Conservation (phyloP, 768 basidiomycete genomes). For the Dacryopinax spathularia region DNA sequence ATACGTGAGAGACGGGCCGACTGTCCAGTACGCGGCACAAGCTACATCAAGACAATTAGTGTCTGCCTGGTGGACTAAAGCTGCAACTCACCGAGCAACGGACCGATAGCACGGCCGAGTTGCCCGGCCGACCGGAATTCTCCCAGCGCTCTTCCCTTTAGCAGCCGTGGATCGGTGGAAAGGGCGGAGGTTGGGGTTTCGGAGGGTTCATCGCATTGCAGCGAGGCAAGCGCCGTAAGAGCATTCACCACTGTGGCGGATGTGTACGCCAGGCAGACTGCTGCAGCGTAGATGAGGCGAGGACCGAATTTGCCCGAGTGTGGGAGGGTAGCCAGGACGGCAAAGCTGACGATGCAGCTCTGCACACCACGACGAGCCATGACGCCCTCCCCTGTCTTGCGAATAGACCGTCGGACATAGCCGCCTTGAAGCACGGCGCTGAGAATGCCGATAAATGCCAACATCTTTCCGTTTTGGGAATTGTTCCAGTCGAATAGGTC, state of each 20-base stretch:
- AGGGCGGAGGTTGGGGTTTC: constrained; percentile 38
- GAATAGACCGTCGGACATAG: constrained; percentile 72
- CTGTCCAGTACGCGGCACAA: constrained; percentile 78
- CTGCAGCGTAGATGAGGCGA: constrained; percentile 36
- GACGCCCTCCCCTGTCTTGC: constrained; percentile 59
- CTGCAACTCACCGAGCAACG: constrained; percentile 53
- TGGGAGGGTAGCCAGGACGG: constrained; percentile 59
- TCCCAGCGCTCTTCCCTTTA: constrained; percentile 74
- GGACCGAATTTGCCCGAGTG: constrained; percentile 23
- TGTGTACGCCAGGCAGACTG: constrained; percentile 80
- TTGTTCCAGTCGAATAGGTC: constrained; percentile 83
- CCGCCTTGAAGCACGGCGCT: constrained; percentile 86
- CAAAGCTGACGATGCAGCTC: constrained; percentile 56
- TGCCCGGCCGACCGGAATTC: constrained; percentile 86
- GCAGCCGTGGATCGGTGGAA: constrained; percentile 49
- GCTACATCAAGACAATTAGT: constrained; percentile 31
- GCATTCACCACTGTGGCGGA: constrained; percentile 91
- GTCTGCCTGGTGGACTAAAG: background rate
- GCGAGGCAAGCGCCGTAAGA: constrained; percentile 76
- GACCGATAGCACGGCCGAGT: constrained; percentile 83
- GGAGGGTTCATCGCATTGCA: constrained; percentile 69
- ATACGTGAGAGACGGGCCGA: constrained; percentile 61
- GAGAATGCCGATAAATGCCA: constrained; percentile 77
- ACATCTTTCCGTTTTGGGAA: constrained; percentile 71
- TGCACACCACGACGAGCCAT: constrained; percentile 74